Percentiles rank a stretch among this genome's conserved stretches.
Conservation (phyloP, 106 monocot genomes). For the Acanthochlamys bracteata region DNA sequence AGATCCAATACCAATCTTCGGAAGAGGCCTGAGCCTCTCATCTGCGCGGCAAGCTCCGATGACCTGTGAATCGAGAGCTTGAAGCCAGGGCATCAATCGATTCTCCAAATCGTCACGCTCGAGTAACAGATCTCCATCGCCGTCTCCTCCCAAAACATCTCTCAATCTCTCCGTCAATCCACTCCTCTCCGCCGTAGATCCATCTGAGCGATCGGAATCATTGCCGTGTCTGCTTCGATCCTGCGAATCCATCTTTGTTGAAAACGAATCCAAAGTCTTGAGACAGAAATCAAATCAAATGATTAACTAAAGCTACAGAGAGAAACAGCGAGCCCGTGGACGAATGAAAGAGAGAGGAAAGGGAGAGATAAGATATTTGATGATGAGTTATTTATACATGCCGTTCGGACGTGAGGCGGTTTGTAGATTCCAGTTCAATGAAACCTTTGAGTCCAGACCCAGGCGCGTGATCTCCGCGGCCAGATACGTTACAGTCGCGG, state of each 20-base stretch:
- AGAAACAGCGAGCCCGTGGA: not conserved
- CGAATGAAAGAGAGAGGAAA: not conserved
- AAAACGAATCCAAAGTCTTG: too few species aligned
- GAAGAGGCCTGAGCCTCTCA: slow-evolving; percentile 68
- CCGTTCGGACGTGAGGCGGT: not conserved
- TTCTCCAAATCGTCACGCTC: slow-evolving; percentile 25
- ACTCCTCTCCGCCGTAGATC: not conserved
- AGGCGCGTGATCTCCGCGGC: too few species aligned
- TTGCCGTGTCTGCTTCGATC: not conserved
- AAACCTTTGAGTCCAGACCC: not conserved
- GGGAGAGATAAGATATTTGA: too few species aligned
- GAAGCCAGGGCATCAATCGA: slow-evolving; percentile 39
- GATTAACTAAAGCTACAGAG: not conserved
- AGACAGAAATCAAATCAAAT: not conserved
- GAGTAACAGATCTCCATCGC: slow-evolving; percentile 25
- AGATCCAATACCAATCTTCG: slow-evolving; percentile 33
- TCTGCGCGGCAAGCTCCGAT: slow-evolving; percentile 79
- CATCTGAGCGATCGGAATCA: slow-evolving; percentile 14
- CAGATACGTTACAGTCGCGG: too few species aligned
- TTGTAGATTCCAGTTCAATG: not conserved
- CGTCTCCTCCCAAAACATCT: slow-evolving; percentile 16
- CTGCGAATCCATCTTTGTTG: not conserved
- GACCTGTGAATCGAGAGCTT: slow-evolving; percentile 68
- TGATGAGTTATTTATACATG: too few species aligned
- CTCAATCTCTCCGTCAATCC: slow-evolving; percentile 16